phyloP scores from a whole-genome alignment of 768 basidiomycete genomes.

The Exidia glandulosa region DNA sequence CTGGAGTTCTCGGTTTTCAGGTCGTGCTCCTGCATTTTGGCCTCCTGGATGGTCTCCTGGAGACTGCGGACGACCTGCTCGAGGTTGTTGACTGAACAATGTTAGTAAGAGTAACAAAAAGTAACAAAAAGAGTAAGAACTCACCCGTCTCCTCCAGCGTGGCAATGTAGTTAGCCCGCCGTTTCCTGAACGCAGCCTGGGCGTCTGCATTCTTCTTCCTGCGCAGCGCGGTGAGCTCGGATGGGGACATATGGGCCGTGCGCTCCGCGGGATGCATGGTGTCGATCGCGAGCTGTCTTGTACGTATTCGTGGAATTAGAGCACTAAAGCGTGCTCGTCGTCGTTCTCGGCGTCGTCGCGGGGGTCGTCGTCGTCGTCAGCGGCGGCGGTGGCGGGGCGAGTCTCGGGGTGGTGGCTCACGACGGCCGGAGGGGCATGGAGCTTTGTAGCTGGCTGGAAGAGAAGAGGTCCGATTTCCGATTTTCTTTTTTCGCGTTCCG shows the following conservation, averaged over 20 bases:
- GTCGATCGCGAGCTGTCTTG: neutral
- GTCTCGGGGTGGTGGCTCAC: neutral
- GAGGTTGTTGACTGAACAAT: constrained; percentile 55
- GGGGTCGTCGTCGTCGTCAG: too few relatives aligned
- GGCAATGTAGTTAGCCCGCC: constrained; percentile 74
- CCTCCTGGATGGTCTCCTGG: constrained; percentile 44
- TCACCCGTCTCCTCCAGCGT: constrained; percentile 71
- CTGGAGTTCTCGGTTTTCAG: neutral
- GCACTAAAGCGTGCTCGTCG: too few relatives aligned
- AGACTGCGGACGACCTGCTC: constrained; percentile 78
- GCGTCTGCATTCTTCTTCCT: constrained; percentile 76
- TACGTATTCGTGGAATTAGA: neutral
- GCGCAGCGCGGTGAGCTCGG: constrained; percentile 7
- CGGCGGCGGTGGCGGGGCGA: neutral
- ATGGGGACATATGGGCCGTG: constrained; percentile 2
- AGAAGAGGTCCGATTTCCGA: neutral
- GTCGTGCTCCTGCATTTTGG: constrained; percentile 1
- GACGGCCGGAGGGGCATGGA: neutral
- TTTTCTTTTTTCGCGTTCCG: neutral
- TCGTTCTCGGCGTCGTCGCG: too few relatives aligned
- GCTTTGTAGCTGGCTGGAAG: neutral
- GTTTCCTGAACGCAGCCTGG: constrained; percentile 58
- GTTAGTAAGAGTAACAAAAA: neutral
- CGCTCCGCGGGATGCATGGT: neutral
- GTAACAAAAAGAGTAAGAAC: constrained; percentile 25